Base-by-base conservation (phyloP, 139 green algal species). In the Closterium sp. region DNA sequence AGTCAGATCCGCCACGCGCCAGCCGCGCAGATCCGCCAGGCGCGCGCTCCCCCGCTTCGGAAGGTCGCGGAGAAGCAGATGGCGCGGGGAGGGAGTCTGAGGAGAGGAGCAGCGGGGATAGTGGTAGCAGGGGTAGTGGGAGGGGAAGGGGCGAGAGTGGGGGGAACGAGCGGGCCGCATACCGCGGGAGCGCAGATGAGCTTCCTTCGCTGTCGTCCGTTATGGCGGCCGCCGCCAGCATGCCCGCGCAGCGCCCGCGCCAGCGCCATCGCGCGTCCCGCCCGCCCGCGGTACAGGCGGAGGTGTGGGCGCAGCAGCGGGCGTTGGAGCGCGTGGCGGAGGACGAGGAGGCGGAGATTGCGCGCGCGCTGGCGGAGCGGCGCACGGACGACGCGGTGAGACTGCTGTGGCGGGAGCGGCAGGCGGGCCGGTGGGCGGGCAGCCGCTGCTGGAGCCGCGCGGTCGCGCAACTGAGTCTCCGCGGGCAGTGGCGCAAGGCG, bases 391-490 rank as follows among this genome's bases (percentile, higher is more conserved):
- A 31, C 85, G 85, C 85, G 9, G 85, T 87, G 85, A 87, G 85
- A 27, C 21, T 87, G 85, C 85, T 87, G n/a, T 87, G 85, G 85
- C 28, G 28, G 28, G 85, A 30, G 85, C 85, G 85, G 28, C 28
- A 31, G 28, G 28, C 19, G n/a, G 85, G 85, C 27, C 28, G n/a
- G n/a, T 30, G n/a, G 85, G 28, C 85, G 28, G 28, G 28, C n/a
- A 87, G 85, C 85, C n/a, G 85, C n/a, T 87, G 85, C 85, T 87
- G 85, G 85, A 87, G 85, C 85, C 85, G 85, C 85, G n/a, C 28
- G 28, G 85, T 87, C 27, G 85, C 85, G n/a, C 85, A 87, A 31
- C 85, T 87, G 9, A 87, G 85, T 27, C 85, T 87, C 85, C n/a
- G 28, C 28, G 85, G 85, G n/a, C 28, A 87, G n/a, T 30, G n/a